These are phyloP conservation scores for Spongospora subterranea DNA, from an alignment of 208 protist genomes.

Conservation along the genomic window DNA sequence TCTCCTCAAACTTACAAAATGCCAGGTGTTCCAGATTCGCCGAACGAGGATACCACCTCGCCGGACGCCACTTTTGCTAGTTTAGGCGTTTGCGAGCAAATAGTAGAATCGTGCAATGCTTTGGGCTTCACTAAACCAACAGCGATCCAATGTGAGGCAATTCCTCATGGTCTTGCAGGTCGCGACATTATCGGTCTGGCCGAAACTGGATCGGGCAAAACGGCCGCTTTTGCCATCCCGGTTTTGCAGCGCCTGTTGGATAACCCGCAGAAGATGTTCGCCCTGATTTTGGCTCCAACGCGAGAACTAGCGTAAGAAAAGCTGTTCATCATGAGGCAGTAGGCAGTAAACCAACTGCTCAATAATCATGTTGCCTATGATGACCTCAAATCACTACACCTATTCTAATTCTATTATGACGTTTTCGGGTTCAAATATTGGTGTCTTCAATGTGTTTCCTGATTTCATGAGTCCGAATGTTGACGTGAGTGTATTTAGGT, in stretches of 20 bases:
- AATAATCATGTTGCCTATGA: no score
- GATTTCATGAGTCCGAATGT: no score
- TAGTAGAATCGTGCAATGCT: not conserved
- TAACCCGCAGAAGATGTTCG: constrained; percentile 52
- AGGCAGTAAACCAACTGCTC: not conserved
- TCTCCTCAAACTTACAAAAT: no score
- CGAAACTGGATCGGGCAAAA: constrained; percentile 78
- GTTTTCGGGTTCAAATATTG: no score
- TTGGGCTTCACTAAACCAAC: constrained; percentile 78
- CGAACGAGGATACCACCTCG: no score
- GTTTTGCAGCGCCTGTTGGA: constrained; percentile 71
- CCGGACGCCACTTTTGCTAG: constrained; percentile 10
- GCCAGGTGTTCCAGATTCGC: no score
- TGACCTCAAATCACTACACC: no score
- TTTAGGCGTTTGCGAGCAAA: not conserved
- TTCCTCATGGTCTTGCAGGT: constrained; percentile 77
- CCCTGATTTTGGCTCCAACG: constrained; percentile 58
- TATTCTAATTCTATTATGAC: no score
- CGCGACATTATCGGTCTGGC: constrained; percentile 83
- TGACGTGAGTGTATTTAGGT: no score
- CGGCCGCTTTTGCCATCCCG: constrained; percentile 81
- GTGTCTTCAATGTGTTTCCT: no score
- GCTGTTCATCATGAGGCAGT: not conserved
- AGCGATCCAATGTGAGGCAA: constrained; percentile 79
- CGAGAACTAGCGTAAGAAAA: constrained; percentile 57